Conservation (phyloP, 495 filamentous ascomycete species). For the Tuber brumale region DNA sequence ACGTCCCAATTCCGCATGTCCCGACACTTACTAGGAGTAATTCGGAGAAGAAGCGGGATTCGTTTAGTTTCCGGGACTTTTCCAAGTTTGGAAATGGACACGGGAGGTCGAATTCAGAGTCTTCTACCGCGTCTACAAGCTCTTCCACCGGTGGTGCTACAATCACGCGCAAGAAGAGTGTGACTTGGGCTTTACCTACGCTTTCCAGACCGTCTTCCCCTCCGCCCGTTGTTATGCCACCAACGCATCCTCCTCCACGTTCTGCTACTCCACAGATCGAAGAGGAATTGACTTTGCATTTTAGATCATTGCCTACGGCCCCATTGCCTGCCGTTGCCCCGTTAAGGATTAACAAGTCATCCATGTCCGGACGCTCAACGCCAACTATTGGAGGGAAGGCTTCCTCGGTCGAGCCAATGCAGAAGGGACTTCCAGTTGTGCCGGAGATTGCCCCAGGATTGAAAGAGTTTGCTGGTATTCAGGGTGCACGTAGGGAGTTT, state of each 20-base stretch:
- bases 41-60: conserved; percentile 29
- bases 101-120: conserved; percentile 33
- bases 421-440: conserved; percentile 29
- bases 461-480: conserved; percentile 2
- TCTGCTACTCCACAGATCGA: conserved; percentile 35
- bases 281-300: conserved; percentile 37
- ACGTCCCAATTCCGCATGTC: conserved; percentile 19
- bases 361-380: conserved; percentile 9
- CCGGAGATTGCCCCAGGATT: neutral
- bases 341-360: conserved; percentile 36
- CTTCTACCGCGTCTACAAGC: conserved; percentile 29
- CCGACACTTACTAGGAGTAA: conserved; percentile 18
- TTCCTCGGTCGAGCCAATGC: conserved; percentile 12
- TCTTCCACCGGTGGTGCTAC: conserved; percentile 33
- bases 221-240: conserved; percentile 36
- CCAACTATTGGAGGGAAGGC: conserved; percentile 24
- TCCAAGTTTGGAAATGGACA: conserved; percentile 31
- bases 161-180: conserved; percentile 35
- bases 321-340: conserved; percentile 36
- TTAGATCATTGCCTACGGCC: conserved; percentile 30
- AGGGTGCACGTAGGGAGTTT: conserved; percentile 22
- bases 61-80: conserved; percentile 33
- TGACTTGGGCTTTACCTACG: conserved; percentile 34
- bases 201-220: conserved; percentile 29
- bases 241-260: conserved; percentile 36